These are phyloP conservation scores for Daphne laureola DNA, from an alignment of 441 rosid genomes.

Conservation along the genomic window DNA sequence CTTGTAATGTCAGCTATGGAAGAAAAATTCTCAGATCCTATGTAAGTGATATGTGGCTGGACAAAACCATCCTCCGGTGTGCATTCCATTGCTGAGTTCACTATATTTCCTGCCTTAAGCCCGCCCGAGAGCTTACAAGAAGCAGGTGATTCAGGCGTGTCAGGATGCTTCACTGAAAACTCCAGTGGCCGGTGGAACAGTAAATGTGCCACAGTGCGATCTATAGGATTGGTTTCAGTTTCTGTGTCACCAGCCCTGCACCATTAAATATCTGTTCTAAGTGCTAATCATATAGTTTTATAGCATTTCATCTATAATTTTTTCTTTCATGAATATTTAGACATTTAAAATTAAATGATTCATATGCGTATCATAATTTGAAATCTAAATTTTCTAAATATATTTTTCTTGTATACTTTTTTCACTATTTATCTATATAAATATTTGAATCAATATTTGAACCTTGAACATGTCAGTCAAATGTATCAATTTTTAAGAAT, in stretches of 20 bases:
- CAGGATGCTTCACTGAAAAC: conserved; percentile 37
- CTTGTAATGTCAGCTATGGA: conserved; percentile 14
- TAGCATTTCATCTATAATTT: too few species aligned
- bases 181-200: conserved; percentile 80
- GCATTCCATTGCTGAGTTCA: conserved; percentile 22
- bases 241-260: conserved; percentile 38
- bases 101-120: conserved; percentile 21
- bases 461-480: too few species aligned
- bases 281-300: too few species aligned
- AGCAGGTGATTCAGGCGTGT: conserved; percentile 56
- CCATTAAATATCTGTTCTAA: conserved; percentile 29
- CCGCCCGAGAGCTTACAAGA: conserved; percentile 37
- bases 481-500: too few species aligned
- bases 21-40: conserved; percentile 27
- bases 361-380: too few species aligned
- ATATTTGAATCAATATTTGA: too few species aligned
- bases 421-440: too few species aligned
- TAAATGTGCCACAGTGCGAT: conserved; percentile 80
- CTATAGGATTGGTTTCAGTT: conserved; percentile 87
- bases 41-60: conserved; percentile 26
- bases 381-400: too few species aligned
- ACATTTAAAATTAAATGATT: too few species aligned
- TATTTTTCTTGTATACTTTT: too few species aligned
- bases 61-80: conserved; percentile 27
- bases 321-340: too few species aligned